These are phyloP conservation scores for Ustilago xerochloae DNA, from an alignment of 1,284 basidiomycete genomes.

Conservation along the genomic window DNA sequence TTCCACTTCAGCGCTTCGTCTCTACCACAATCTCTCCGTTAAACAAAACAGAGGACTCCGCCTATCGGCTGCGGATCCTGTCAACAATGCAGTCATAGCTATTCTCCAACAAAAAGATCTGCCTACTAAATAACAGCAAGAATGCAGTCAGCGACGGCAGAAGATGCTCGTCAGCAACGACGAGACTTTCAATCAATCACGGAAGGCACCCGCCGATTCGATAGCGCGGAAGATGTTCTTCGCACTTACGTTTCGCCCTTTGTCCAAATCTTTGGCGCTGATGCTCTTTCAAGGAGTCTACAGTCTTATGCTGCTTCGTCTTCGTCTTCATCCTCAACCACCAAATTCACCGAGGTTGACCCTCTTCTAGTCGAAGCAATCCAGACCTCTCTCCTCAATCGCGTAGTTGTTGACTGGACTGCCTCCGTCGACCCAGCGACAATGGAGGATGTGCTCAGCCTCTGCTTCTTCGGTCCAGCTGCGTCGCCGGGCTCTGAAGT, in stretches of 20 bases:
- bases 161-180: constrained; percentile 8
- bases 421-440: background rate
- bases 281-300: background rate
- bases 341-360: background rate
- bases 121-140: background rate
- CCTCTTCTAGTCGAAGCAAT: constrained; percentile 13
- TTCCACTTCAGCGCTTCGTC: background rate
- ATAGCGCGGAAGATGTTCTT: background rate
- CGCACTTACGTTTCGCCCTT: background rate
- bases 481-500: background rate
- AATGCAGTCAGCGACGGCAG: background rate
- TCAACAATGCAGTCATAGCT: background rate
- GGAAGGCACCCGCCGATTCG: constrained; percentile 8
- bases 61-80: background rate
- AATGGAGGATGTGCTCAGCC: background rate
- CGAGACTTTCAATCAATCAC: constrained; percentile 6
- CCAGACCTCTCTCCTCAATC: constrained; percentile 19
- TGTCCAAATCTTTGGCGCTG: background rate
- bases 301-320: background rate
- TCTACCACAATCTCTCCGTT: too few species aligned
- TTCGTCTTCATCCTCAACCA: background rate
- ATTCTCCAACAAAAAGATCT: too few species aligned
- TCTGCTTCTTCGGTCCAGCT: constrained; percentile 19
- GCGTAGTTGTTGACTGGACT: constrained; percentile 21
- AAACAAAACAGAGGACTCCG: too few species aligned